Evolutionary conservation across 768 basidiomycete genomes (phyloP).

Genomic region (Boletellus ananas): DNA sequence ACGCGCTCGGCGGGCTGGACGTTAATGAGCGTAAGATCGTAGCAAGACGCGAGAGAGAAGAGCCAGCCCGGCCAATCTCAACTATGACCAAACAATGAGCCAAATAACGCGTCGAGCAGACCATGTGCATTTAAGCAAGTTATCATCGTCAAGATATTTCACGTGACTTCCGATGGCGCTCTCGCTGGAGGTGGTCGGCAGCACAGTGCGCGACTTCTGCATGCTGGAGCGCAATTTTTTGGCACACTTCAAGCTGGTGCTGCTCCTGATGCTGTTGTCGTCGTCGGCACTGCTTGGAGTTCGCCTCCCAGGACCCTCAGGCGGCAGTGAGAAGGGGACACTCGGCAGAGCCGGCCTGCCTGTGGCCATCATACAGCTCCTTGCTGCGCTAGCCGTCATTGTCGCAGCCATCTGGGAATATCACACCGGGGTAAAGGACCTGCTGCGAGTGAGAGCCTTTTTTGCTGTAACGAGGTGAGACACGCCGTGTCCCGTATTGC

Average conservation of each 20-base stretch:
- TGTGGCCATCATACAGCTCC: conserved; percentile 50
- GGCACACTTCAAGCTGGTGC: conserved; percentile 61
- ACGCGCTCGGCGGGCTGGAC: conserved; percentile 22
- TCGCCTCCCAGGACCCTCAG: conserved; percentile 46
- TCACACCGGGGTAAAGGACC: conserved; percentile 50
- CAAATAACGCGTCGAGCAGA: conserved; percentile 28
- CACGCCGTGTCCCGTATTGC: conserved; percentile 13
- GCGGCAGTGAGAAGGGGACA: conserved; percentile 17
- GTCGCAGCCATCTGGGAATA: conserved; percentile 66
- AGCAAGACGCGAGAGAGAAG: conserved; percentile 1
- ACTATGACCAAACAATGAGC: conserved; percentile 43
- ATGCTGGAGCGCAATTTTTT: conserved; percentile 78
- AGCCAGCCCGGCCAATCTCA: conserved; percentile 17
- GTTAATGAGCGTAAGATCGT: conserved; percentile 26
- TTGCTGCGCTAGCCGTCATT: conserved; percentile 51
- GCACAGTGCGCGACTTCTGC: conserved; percentile 69
- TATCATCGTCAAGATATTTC: conserved; percentile 15
- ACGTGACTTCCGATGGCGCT: conserved; percentile 14
- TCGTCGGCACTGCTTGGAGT: conserved; percentile 60
- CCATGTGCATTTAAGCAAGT: conserved; percentile 18
- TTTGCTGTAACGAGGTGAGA: conserved; percentile 52
- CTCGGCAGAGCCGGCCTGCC: conserved; percentile 37
- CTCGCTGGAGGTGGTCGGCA: conserved; percentile 47
- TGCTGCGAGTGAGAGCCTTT: conserved; percentile 58
- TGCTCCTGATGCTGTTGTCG: conserved; percentile 59